Base-by-base conservation (phyloP, 768 basidiomycete genomes). In the Sporobolomyces pararoseus region DNA sequence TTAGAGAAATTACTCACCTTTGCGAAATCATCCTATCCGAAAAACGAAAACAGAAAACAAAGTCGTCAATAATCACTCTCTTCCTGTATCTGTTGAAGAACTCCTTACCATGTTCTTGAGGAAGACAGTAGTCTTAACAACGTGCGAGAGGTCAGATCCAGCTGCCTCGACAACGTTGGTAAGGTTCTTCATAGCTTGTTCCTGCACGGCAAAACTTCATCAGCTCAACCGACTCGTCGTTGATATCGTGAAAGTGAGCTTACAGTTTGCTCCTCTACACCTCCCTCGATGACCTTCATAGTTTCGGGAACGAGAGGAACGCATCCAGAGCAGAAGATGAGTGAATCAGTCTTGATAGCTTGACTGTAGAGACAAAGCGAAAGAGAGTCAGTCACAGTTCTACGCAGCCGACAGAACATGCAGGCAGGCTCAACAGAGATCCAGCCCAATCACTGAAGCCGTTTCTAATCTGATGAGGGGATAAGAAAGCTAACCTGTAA, bases 161-260 rank as follows among this genome's bases (percentile, higher is more conserved):
- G 88, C 86, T 7, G 88, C 92, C 78, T 89, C 86, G 44, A 98
- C 83, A 69, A 98, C 86, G 17, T 86, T 86, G 73, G 85, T 84
- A 78, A 97, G 82, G 82, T 98, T 98, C 78, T 86, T 86, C 75
- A 99, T 83, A 14, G 87, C 89, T 79, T 94, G 92, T 64, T 84
- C 81, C 82, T 82, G 46, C 46, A 47, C 10, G 23, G 10, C 17
- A 9, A 42, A 42, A 42, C 39, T 49, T 39, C 23, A 52, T 37
- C 47, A 37, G 47, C 34, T 13, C 46, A 14, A 6, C 10, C 46
- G 12, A 47, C 17, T 16, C 2, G 29, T 27, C 14, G n/a, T n/a
- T 25, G 19, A 9, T 47, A 12, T 47, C 13, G 39, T 4, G 25
- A 35, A 32, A 5, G 23, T 25, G 46, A 47, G 19, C 81, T 70